Evolutionary conservation across 192 early-diverging fungal species (phyloP).

Genomic region (Podila clonocystis): DNA sequence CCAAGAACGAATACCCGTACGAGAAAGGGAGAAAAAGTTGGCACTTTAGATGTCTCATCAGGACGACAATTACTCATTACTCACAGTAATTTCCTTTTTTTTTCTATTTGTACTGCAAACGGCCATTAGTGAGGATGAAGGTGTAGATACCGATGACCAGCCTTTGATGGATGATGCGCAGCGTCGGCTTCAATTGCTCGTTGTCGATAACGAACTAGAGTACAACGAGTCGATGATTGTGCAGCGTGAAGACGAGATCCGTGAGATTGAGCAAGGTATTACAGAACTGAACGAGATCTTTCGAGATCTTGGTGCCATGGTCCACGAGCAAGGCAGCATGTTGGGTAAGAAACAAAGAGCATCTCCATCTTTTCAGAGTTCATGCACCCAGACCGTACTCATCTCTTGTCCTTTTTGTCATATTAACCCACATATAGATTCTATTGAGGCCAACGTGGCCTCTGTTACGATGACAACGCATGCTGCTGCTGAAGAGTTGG

Average conservation of each 20-base stretch:
- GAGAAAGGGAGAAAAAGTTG: background rate
- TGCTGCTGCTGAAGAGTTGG: constrained; percentile 84
- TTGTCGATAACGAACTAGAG: constrained; percentile 91
- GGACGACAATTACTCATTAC: too few species aligned
- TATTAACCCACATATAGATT: constrained; percentile 10
- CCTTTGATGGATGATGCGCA: constrained; percentile 70
- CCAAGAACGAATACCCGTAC: constrained; percentile 49
- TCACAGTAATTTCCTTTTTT: background rate
- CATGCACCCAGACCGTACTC: background rate
- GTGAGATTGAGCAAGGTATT: constrained; percentile 93
- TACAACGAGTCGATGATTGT: constrained; percentile 94
- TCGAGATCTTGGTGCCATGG: constrained; percentile 92
- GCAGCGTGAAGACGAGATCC: constrained; percentile 93
- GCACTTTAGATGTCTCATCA: too few species aligned
- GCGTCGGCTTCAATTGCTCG: constrained; percentile 70
- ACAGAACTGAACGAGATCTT: constrained; percentile 98
- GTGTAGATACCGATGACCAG: constrained; percentile 52
- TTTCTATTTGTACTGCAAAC: background rate
- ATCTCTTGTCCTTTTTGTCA: background rate
- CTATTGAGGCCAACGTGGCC: constrained; percentile 86
- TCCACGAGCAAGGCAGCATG: constrained; percentile 94
- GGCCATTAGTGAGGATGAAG: constrained; percentile 53
- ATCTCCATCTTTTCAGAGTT: background rate
- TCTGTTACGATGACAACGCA: constrained; percentile 79
- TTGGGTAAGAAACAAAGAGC: constrained; percentile 66